Evolutionary conservation across 345 rosid species (phyloP), one percentile per base, ranked within the genome.

Genomic region (Gossypium herbaceum): DNA sequence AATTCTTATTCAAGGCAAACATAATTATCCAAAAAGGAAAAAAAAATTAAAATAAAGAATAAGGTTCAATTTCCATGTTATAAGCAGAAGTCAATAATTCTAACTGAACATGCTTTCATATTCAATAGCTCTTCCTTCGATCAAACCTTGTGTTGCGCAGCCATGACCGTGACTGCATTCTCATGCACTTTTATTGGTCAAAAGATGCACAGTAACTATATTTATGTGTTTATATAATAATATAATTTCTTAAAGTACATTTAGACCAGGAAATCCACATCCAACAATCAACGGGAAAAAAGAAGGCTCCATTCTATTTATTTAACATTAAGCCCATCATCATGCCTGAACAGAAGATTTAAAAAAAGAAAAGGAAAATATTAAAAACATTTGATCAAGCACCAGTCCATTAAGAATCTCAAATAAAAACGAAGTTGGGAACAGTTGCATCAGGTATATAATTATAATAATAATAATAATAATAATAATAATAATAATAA

Each of bases 251-350:
- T 52, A 34, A 29, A 70, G 47, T 70, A 52, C 29, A 39, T 54
- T 29, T 54, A 22, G 16, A 39, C 25, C n/a, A 54, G 17, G 54
- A 52, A 17, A 71, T 39, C 27, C 45, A 1, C 19, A 9, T 56
- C 57, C 19, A 16, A 12, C 54, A 24, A 48, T 48, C 39, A 48
- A 48, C 39, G 29, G 9, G 9, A 24, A 24, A 67, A 48, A 68
- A 67, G 12, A 68, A 68, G 12, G 27, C 57, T 3, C 56, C 27
- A 52, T 11, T 55, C 59, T 16, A 9, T 34, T 54, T 71, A 22
- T 54, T 71, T 71, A 71, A 71, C 8, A 54, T n/a, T 54, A 54
- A 71, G 48, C 73, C 74, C 62, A 70, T 70, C 48, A 70, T 54
- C 22, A 34, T 34, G 7, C 41, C 41, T 54, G 29, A 50, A 29